Percentiles rank a stretch among this genome's conserved stretches.
Evolutionary conservation across 225 moss, liverwort and hornwort species (phyloP).

Genomic region (Ulota crispa): DNA sequence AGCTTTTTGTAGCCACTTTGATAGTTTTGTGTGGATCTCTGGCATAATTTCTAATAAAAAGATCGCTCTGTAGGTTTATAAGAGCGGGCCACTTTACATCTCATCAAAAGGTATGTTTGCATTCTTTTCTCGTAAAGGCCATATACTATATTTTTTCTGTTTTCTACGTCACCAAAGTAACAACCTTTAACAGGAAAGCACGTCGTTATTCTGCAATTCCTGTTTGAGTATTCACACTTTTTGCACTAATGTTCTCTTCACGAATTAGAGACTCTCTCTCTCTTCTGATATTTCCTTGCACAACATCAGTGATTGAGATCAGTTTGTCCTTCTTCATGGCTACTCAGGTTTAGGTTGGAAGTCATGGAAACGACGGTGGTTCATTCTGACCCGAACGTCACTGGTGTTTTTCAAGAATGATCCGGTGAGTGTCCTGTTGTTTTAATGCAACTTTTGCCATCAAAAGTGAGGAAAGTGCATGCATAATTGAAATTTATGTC

Average conservation of each 20-base stretch:
- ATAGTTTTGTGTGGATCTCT: neutral
- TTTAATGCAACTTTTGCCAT: neutral
- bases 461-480: neutral
- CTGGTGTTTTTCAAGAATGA: slow-evolving; percentile 95
- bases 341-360: slow-evolving; percentile 92
- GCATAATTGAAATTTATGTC: neutral
- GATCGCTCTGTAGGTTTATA: slow-evolving; percentile 65
- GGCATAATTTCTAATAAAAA: neutral
- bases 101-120: slow-evolving; percentile 76
- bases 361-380: slow-evolving; percentile 99
- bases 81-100: slow-evolving; percentile 87
- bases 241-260: neutral
- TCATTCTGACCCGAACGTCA: slow-evolving; percentile 89
- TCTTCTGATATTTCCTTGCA: neutral
- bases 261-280: neutral
- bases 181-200: neutral
- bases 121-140: neutral
- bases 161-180: neutral
- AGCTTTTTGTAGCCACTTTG: neutral
- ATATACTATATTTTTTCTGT: neutral
- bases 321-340: slow-evolving; percentile 2
- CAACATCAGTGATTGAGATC: neutral
- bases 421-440: slow-evolving; percentile 59
- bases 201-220: neutral
- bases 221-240: neutral